Evolutionary conservation across 495 filamentous ascomycete genomes (phyloP).

Genomic region (Hypoxylon perforatum): DNA sequence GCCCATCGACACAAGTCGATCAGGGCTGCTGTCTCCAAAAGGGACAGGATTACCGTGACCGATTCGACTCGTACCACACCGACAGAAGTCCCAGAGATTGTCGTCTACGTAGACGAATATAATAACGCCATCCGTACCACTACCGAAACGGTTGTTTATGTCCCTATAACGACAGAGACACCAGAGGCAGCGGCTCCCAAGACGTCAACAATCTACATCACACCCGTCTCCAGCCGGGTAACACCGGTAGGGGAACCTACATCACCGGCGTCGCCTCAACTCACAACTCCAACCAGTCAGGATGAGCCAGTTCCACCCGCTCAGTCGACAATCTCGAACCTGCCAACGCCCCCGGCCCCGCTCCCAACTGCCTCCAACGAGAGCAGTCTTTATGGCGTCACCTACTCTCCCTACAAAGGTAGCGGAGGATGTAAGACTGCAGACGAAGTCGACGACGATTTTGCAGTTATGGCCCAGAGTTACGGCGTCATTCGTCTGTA

Average conservation of each 20-base stretch:
- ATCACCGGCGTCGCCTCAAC: slow-evolving; percentile 10
- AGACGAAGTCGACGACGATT: slow-evolving; percentile 70
- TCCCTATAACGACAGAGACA: slow-evolving; percentile 32
- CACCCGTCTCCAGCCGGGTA: slow-evolving; percentile 27
- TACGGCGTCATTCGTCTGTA: slow-evolving; percentile 80
- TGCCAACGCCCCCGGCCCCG: slow-evolving; percentile 20
- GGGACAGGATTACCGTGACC: slow-evolving; percentile 39
- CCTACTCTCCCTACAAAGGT: slow-evolving; percentile 79
- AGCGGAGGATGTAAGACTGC: slow-evolving; percentile 74
- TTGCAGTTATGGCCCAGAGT: slow-evolving; percentile 58
- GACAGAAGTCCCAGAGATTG: slow-evolving; percentile 57
- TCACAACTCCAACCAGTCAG: slow-evolving; percentile 7
- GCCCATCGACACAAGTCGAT: slow-evolving; percentile 36
- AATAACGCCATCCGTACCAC: slow-evolving; percentile 63
- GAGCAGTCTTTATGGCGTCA: slow-evolving; percentile 64
- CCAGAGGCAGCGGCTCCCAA: slow-evolving; percentile 14
- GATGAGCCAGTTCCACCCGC: slow-evolving; percentile 28
- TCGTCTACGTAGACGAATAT: slow-evolving; percentile 73
- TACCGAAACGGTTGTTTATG: slow-evolving; percentile 45
- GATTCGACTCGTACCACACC: slow-evolving; percentile 25
- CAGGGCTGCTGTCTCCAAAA: slow-evolving; percentile 18
- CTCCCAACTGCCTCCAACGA: slow-evolving; percentile 17
- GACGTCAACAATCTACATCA: slow-evolving; percentile 15
- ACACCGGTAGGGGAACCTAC: slow-evolving; percentile 12
- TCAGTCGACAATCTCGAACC: slow-evolving; percentile 13